Evolutionary conservation across 768 basidiomycete species (phyloP).

Genomic region (Tylopilus cervinicoccineus): DNA sequence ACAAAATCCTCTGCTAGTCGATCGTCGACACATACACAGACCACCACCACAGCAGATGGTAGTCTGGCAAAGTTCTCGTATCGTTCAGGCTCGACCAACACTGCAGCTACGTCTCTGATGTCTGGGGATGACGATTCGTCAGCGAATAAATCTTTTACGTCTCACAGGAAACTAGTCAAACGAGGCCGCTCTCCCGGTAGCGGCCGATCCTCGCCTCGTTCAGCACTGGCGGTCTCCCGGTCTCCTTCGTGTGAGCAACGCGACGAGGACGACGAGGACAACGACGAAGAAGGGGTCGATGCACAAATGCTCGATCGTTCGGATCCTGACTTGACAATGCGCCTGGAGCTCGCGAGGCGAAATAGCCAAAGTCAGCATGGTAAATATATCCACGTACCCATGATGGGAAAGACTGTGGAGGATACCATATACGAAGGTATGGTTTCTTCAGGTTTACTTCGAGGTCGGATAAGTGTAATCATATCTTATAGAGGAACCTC

Average conservation of each 20-base stretch:
- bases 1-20: slow-evolving; percentile 66
- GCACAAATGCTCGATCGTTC: slow-evolving; percentile 53
- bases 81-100: slow-evolving; percentile 62
- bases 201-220: slow-evolving; percentile 33
- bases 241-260: slow-evolving; percentile 42
- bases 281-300: slow-evolving; percentile 45
- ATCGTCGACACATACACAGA: slow-evolving; percentile 68
- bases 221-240: slow-evolving; percentile 35
- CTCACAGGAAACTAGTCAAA: slow-evolving; percentile 46
- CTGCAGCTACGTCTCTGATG: slow-evolving; percentile 58
- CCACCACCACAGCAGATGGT: slow-evolving; percentile 63
- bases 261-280: slow-evolving; percentile 38
- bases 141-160: slow-evolving; percentile 40
- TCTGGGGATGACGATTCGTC: slow-evolving; percentile 60
- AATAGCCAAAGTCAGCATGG: slow-evolving; percentile 79
- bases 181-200: slow-evolving; percentile 42
- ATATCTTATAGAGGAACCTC: slow-evolving; percentile 52
- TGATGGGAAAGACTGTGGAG: slow-evolving; percentile 48
- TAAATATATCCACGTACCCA: slow-evolving; percentile 36
- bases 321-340: slow-evolving; percentile 72
- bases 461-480: slow-evolving; percentile 2
- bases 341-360: slow-evolving; percentile 75
- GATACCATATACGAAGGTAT: slow-evolving; percentile 78
- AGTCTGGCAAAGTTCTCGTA: slow-evolving; percentile 70
- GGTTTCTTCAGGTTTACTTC: slow-evolving; percentile 13